These are phyloP conservation scores for Kentomonas sorsogonicus DNA, from an alignment of 208 protist genomes.

Conservation along the genomic window DNA sequence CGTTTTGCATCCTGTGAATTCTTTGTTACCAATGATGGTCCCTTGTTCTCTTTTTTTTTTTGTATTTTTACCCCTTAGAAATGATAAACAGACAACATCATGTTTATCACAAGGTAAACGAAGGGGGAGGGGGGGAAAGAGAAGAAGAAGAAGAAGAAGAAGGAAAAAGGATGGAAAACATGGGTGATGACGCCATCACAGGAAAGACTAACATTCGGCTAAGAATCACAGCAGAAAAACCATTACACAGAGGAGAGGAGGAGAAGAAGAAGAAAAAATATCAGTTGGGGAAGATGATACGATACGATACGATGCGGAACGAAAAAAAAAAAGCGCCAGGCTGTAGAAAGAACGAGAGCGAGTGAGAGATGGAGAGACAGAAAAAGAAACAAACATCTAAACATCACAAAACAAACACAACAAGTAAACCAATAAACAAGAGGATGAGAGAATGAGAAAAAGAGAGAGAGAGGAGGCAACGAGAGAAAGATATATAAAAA, in stretches of 20 bases:
- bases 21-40: too few relatives aligned
- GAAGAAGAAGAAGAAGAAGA: background rate
- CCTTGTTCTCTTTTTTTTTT: too few relatives aligned
- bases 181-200: background rate
- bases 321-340: too few relatives aligned
- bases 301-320: too few relatives aligned
- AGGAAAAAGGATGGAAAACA: constrained; percentile 5
- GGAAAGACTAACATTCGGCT: background rate
- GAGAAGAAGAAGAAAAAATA: constrained; percentile 1
- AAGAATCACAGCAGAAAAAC: background rate
- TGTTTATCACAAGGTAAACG: background rate
- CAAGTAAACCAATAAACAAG: constrained; percentile 2
- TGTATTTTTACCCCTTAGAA: too few relatives aligned
- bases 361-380: too few relatives aligned
- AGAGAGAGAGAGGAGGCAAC: background rate
- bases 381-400: too few relatives aligned
- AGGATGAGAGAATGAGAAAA: constrained; percentile 10
- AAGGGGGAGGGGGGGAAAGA: background rate
- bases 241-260: constrained; percentile 10
- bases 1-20: too few relatives aligned
- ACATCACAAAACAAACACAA: background rate
- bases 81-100: too few relatives aligned
- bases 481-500: constrained; percentile 7
- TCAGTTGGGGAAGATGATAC: too few relatives aligned
- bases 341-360: too few relatives aligned